phyloP scores from a whole-genome alignment of 2,329 filamentous ascomycete species.

The Colletotrichum filicis region DNA sequence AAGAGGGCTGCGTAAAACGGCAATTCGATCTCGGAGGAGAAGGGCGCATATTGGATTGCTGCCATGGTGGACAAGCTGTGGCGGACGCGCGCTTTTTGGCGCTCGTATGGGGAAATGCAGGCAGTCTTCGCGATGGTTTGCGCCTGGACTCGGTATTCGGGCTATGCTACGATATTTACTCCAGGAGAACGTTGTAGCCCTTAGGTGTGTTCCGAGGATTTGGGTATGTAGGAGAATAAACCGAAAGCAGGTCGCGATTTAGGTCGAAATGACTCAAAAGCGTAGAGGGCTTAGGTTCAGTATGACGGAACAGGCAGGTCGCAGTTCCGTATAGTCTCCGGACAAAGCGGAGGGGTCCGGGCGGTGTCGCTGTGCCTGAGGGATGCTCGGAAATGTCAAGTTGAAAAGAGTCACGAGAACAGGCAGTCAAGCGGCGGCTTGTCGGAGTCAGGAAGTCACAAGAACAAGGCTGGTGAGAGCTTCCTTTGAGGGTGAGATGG shows the following conservation, averaged over 20 bases:
- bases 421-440: background rate
- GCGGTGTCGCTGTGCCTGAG: background rate
- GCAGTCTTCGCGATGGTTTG: background rate
- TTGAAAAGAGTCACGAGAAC: conserved; percentile 2
- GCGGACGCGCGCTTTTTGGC: background rate
- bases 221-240: background rate
- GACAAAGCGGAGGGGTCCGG: conserved; percentile 11
- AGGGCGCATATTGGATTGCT: conserved; percentile 80
- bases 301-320: conserved; percentile 20
- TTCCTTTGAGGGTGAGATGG: conserved; percentile 4
- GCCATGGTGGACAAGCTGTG: conserved; percentile 56
- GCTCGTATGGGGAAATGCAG: background rate
- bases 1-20: conserved; percentile 96
- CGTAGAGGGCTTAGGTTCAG: background rate
- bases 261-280: conserved; percentile 21
- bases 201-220: background rate
- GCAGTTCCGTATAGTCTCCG: conserved; percentile 4
- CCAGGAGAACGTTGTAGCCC: background rate
- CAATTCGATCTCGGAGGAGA: conserved; percentile 93
- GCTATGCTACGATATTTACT: background rate
- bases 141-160: background rate
- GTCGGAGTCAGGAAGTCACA: conserved; percentile 1
- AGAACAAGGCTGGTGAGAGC: conserved; percentile 6
- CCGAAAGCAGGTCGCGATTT: background rate
- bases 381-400: background rate